Conservation (phyloP, 2,329 filamentous ascomycete genomes). For the Xylaria sp. region DNA sequence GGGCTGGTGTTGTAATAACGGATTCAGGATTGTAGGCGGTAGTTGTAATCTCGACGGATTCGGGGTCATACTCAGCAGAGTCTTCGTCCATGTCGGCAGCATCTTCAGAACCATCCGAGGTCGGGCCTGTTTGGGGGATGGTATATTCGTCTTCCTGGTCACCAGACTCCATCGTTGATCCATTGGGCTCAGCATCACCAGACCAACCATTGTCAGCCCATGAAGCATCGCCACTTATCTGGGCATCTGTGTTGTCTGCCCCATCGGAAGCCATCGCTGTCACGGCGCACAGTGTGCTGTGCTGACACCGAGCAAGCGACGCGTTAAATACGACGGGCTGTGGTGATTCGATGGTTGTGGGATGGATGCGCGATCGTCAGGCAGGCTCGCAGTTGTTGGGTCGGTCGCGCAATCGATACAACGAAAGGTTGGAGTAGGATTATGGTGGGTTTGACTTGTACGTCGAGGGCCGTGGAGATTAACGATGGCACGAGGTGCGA, state of each 20-base stretch:
- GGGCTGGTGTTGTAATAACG: conserved; percentile 53
- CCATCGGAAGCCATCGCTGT: conserved; percentile 47
- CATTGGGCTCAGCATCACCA: conserved; percentile 65
- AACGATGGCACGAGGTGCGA: conserved; percentile 6
- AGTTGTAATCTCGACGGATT: conserved; percentile 55
- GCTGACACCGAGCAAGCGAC: conserved; percentile 7
- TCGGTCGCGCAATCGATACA: background rate
- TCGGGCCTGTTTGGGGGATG: conserved; percentile 57
- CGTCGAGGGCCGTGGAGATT: background rate
- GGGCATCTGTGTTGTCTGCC: conserved; percentile 40
- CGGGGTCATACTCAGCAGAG: conserved; percentile 66
- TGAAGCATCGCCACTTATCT: conserved; percentile 40
- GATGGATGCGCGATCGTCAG: conserved; percentile 8
- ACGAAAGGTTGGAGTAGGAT: background rate
- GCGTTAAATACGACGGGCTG: conserved; percentile 16
- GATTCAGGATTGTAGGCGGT: conserved; percentile 65
- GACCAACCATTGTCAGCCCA: conserved; percentile 66
- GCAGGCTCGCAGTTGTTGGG: background rate
- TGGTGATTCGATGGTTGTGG: conserved; percentile 8
- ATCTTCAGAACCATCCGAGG: conserved; percentile 62
- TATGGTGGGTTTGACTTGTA: background rate
- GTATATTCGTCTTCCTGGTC: conserved; percentile 64
- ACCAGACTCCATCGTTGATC: conserved; percentile 65
- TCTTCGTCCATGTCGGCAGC: conserved; percentile 61
- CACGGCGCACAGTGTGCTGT: background rate